Evolutionary conservation across 108 stramenopile genomes (phyloP), one percentile per base, ranked within the genome.

Genomic region (Nitzschia putrida): DNA sequence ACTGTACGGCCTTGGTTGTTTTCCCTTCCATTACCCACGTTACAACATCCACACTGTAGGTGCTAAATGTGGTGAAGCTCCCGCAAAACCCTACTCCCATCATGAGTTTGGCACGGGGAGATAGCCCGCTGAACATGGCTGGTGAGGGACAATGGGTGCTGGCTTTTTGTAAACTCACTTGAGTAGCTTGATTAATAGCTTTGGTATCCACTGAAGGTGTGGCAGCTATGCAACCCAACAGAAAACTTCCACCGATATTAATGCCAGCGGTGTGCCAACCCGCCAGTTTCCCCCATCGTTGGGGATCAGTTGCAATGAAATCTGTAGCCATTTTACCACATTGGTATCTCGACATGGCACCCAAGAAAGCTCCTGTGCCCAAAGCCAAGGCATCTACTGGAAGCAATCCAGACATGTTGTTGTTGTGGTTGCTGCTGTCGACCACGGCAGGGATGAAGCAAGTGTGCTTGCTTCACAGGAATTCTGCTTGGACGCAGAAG

Each of bases 61-160:
- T 91, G 0, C 74, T 77, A 73, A 91, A 91, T 7, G 90, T 91
- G 7, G 90, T 91, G 73, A 87, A 91, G 21, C 80, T 75, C 3
- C 90, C 85, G 78, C 88, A 89, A 50, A 86, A 85, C 42, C 90
- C 90, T 16, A 88, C 87, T 7, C 85, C 88, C 3, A 86, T 24
- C 72, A 87, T 71, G 7, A 88, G 60, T 57, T 85, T 91, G n/a
- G 73, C 54, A 14, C 86, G 69, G 18, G 86, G 86, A 7, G 82
- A 74, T 37, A 90, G 57, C 13, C 83, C 86, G 14, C 58, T 42
- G 21, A 73, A 51, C 16, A 47, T 51, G 59, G 38, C 21, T 14
- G 9, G n/a, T 22, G 51, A 18, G 3, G 47, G 47, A 49, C 6
- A 18, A 3, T 16, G 1, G n/a, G 18, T 18, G 3, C 18, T 18